Evolutionary conservation across 768 basidiomycete genomes (phyloP).

Genomic region (Amanita pseudoporphyria): DNA sequence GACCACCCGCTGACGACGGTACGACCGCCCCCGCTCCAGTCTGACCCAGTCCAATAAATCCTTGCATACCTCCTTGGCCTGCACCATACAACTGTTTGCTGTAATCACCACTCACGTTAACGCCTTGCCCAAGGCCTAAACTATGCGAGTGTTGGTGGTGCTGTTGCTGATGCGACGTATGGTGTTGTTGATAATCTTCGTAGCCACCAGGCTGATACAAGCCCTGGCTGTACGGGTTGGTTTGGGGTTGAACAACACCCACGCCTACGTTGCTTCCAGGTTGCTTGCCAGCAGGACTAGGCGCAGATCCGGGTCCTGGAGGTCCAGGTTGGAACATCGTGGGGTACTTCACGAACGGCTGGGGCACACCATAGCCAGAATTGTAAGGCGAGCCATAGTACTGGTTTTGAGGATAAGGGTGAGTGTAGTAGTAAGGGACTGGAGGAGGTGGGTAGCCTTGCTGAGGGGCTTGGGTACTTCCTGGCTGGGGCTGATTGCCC

Average conservation of each 20-base stretch:
- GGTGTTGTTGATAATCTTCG: slow-evolving; percentile 43
- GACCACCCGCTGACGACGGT: slow-evolving; percentile 33
- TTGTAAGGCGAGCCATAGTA: slow-evolving; percentile 68
- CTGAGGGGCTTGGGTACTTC: slow-evolving; percentile 53
- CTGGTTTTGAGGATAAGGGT: slow-evolving; percentile 68
- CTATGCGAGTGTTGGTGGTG: slow-evolving; percentile 48
- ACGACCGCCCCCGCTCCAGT: slow-evolving; percentile 27
- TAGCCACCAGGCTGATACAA: slow-evolving; percentile 51
- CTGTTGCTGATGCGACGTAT: slow-evolving; percentile 36
- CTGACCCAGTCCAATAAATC: slow-evolving; percentile 57
- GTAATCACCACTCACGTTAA: slow-evolving; percentile 26
- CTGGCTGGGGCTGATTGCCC: slow-evolving; percentile 48
- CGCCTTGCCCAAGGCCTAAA: slow-evolving; percentile 32
- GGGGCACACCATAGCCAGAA: slow-evolving; percentile 46
- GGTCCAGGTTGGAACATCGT: slow-evolving; percentile 67
- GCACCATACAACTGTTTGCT: slow-evolving; percentile 39
- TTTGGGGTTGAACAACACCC: slow-evolving; percentile 35
- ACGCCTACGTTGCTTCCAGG: slow-evolving; percentile 42
- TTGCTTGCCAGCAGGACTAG: slow-evolving; percentile 60
- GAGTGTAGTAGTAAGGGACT: slow-evolving; percentile 48
- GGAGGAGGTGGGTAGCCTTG: slow-evolving; percentile 61
- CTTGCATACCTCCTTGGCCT: slow-evolving; percentile 52
- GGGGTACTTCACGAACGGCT: slow-evolving; percentile 71
- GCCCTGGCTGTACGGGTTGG: slow-evolving; percentile 53
- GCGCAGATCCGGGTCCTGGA: slow-evolving; percentile 55